These are phyloP conservation scores for Barnettozyma populi DNA, from an alignment of 805 yeast species.

Conservation along the genomic window DNA sequence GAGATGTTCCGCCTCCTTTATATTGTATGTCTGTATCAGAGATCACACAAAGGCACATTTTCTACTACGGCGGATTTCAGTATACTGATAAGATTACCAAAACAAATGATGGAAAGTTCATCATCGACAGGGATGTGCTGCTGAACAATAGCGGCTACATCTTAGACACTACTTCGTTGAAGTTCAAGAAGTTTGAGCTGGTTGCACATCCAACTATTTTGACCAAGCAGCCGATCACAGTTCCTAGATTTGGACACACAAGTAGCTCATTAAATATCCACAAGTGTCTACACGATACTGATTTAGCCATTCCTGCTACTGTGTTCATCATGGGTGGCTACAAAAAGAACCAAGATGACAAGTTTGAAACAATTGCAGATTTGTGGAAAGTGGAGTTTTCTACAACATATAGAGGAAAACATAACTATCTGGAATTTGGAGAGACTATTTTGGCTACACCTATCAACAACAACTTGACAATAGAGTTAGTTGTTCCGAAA, in stretches of 20 bases:
- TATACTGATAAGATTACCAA: conserved; percentile 23
- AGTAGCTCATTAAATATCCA: conserved; percentile 25
- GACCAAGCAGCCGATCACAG: conserved; percentile 27
- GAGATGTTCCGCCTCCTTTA: conserved; percentile 48
- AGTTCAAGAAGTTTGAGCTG: conserved; percentile 42
- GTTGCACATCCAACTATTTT: conserved; percentile 29
- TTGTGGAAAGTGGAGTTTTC: conserved; percentile 38
- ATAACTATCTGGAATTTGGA: conserved; percentile 32
- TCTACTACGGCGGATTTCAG: conserved; percentile 69
- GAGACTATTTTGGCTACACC: conserved; percentile 32
- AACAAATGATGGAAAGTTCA: conserved; percentile 31
- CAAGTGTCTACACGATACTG: conserved; percentile 6
- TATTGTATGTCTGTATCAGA: conserved; percentile 42
- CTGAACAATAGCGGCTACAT: conserved; percentile 53
- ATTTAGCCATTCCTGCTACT: conserved; percentile 28
- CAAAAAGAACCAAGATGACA: conserved; percentile 24
- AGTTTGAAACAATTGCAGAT: conserved; percentile 33
- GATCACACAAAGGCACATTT: conserved; percentile 50
- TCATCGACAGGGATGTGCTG: conserved; percentile 36
- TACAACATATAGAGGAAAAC: conserved; percentile 31
- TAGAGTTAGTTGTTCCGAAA: conserved; percentile 22
- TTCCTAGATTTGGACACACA: conserved; percentile 37
- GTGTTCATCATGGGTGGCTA: conserved; percentile 47
- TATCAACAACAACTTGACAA: conserved; percentile 15
- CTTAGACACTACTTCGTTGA: conserved; percentile 46